Evolutionary conservation across 305 asterid species (phyloP).

Genomic region (Coffea humblotiana): DNA sequence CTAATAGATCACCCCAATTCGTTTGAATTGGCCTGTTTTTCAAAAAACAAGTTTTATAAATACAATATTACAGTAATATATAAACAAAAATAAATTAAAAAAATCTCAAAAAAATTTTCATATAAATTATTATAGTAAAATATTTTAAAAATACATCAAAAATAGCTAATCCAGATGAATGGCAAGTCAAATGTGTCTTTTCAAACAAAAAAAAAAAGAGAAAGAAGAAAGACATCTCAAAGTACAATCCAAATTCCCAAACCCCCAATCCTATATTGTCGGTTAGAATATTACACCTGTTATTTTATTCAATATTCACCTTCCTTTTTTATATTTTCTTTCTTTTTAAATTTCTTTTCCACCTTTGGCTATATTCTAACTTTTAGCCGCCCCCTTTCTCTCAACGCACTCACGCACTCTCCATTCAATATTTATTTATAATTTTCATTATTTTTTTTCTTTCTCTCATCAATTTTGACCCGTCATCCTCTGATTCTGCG

Average conservation of each 20-base stretch:
- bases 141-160: too few species aligned
- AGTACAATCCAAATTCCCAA: not conserved
- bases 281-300: not conserved
- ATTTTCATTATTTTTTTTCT: not conserved
- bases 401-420: not conserved
- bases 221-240: not conserved
- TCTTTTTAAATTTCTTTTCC: not conserved
- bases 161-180: too few species aligned
- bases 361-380: too few species aligned
- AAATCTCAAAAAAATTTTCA: too few species aligned
- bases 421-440: not conserved
- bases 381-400: not conserved
- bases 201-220: too few species aligned
- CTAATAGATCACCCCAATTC: too few species aligned
- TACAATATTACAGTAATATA: too few species aligned
- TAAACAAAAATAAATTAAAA: too few species aligned
- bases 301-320: not conserved
- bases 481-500: slow-evolving; percentile 1
- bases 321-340: not conserved
- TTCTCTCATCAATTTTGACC: not conserved
- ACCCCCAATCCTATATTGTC: not conserved
- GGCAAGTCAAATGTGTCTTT: not conserved
- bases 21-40: too few species aligned
- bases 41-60: too few species aligned
- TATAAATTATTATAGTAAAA: too few species aligned